Conservation (phyloP, 2,329 filamentous ascomycete genomes). For the Fusarium goolgardi region DNA sequence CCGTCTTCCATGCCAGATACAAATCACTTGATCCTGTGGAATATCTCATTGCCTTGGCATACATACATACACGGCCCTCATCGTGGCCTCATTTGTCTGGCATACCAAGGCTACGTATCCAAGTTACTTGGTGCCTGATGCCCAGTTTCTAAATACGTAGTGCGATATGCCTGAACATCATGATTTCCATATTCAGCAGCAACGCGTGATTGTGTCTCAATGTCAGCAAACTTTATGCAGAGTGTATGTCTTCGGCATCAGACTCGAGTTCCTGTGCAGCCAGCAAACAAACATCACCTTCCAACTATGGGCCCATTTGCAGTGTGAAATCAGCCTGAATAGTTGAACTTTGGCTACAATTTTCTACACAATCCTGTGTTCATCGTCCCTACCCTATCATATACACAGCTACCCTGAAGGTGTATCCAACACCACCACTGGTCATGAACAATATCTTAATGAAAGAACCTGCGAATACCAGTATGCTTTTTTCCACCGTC, state of each 20-base stretch:
- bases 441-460: constrained; percentile 42
- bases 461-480: constrained; percentile 59
- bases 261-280: neutral
- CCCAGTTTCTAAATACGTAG: neutral
- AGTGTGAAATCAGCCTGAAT: neutral
- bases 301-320: neutral
- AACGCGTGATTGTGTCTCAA: neutral
- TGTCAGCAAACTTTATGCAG: neutral
- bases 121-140: constrained; percentile 11
- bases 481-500: constrained; percentile 45
- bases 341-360: neutral
- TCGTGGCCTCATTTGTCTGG: constrained; percentile 1
- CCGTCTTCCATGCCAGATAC: constrained; percentile 28
- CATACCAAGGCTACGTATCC: neutral
- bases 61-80: constrained; percentile 1
- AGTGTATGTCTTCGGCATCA: neutral
- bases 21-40: constrained; percentile 5
- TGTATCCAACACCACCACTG: constrained; percentile 7
- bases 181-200: constrained; percentile 9
- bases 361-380: neutral
- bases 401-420: constrained; percentile 1
- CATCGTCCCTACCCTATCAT: neutral
- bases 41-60: constrained; percentile 31
- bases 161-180: constrained; percentile 1
- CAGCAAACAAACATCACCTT: neutral